Base-by-base conservation (phyloP, 352 stramenopile species). In the Phytophthora pini region DNA sequence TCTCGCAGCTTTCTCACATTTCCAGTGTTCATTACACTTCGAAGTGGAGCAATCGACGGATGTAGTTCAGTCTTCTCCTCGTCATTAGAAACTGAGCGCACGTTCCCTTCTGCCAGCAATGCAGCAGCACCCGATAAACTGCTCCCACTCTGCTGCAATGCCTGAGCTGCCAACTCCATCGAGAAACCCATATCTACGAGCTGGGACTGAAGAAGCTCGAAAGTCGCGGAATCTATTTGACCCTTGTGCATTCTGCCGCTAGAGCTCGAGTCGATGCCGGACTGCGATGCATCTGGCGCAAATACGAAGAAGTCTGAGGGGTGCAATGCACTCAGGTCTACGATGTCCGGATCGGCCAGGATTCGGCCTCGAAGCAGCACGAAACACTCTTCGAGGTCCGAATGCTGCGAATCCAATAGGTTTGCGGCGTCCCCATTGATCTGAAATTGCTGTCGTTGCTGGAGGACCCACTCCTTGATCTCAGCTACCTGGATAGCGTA, bases 131-230 rank as follows among this genome's bases (percentile, higher is more conserved):
- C 47, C n/a, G 58, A 51, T 3, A 90, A 41, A 17, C 90, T 80
- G 0, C 70, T 59, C 8, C n/a, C 15, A 4, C 66, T 65, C 10
- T 74, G 46, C 34, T 56, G 22, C 39, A 89, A 61, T 17, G 77
- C 79, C 2, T 54, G 44, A 11, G 52, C 46, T 9, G 75, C 77
- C 24, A 79, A 64, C 1, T 66, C 57, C 3, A 24, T 10, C 4
- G 46, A 53, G 48, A 92, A 92, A 0, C 83, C 83, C 80, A 92
- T 92, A n/a, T 79, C 79, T 32, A 85, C 56, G n/a, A 90, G 61
- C 61, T 89, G 83, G 65, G 56, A 43, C 24, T 31, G 59, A 27
- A 59, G 46, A 27, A 61, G 13, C 13, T 73, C 29, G 12, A 61
- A 50, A 15, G 31, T 72, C 9, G 48, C 52, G 6, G 43, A 41